Base-by-base conservation (phyloP, 805 yeast species). In the Ogataea trehalophila region DNA sequence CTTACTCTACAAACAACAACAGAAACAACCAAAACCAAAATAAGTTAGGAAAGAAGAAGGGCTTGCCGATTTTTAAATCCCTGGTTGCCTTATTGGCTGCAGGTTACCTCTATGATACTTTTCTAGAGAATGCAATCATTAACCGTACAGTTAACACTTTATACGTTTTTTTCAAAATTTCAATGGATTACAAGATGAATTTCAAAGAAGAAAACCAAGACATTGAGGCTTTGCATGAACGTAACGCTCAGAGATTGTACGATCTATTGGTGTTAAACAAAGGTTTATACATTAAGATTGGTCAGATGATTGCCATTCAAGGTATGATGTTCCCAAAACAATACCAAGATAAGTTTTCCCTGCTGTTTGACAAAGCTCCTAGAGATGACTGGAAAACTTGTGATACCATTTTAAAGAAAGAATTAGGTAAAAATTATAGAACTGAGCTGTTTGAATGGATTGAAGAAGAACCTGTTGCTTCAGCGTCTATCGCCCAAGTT, bases 241-340 rank as follows among this genome's bases (percentile, higher is more conserved):
- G 77, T 26, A 76, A 79, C 35, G 79, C 92, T 5, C 74, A 71
- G 17, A 61, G 81, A 39, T 55, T 81, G 44, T 71, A 70, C 53
- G 58, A 73, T 39, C 60, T 81, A 44, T 59, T 80, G 47, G 60
- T 62, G 35, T 58, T 58, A 13, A 80, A 80, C 58, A 76, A 74
- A 52, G 85, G 86, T 1, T 70, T 87, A 17, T 87, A 84, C 59
- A 81, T 87, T 61, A 86, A 86, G 61, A 64, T 84, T 55, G 95
- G 94, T 22, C 94, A 86, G 70, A 83, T 87, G 44, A 74, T 86
- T 41, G 92, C 94, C 2, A 80, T 85, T 58, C 94, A 87, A 61
- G 81, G 88, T 0, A 66, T 75, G 26, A 70, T 83, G 57, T 77
- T 86, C 53, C 95, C 95, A 2, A 63, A 69, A 34, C 83, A 80